Evolutionary conservation across 768 basidiomycete genomes (phyloP).

Genomic region (Leccinum disarticulatum): DNA sequence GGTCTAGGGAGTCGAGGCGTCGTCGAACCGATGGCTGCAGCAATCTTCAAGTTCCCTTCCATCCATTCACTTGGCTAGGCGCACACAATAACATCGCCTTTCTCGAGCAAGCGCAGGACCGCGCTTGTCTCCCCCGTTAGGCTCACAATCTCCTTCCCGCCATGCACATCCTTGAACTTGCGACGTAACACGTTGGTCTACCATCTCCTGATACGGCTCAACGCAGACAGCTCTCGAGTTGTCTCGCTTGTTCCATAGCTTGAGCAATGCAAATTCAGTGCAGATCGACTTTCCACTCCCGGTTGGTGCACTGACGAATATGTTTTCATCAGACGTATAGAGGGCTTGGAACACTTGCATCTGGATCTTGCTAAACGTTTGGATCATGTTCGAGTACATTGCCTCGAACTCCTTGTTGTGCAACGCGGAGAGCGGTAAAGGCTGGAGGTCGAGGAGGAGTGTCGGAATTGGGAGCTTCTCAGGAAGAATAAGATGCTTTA

Average conservation of each 20-base stretch:
- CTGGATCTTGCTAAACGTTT: constrained; percentile 97
- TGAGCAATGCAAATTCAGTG: constrained; percentile 91
- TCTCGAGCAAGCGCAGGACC: constrained; percentile 85
- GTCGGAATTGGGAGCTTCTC: constrained; percentile 96
- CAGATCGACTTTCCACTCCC: constrained; percentile 98
- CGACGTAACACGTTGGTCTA: constrained; percentile 75
- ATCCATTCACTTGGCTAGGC: constrained; percentile 69
- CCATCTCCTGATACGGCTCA: constrained; percentile 98
- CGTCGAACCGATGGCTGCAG: no score
- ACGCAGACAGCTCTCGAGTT: constrained; percentile 88
- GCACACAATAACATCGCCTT: constrained; percentile 94
- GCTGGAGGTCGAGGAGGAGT: constrained; percentile 87
- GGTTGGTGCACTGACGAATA: constrained; percentile 95
- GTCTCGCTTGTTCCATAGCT: constrained; percentile 91
- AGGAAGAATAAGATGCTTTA: constrained; percentile 94
- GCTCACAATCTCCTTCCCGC: constrained; percentile 91
- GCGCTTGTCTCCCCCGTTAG: constrained; percentile 93
- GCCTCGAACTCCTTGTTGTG: constrained; percentile 92
- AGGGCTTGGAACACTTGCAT: constrained; percentile 98
- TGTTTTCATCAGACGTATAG: constrained; percentile 94
- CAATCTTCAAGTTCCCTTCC: no score
- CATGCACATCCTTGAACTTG: constrained; percentile 82
- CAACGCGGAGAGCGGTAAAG: constrained; percentile 84
- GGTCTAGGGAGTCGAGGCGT: no score
- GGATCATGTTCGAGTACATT: constrained; percentile 77